Conservation (phyloP, 805 yeast species). For the Candida qinlingensis region DNA sequence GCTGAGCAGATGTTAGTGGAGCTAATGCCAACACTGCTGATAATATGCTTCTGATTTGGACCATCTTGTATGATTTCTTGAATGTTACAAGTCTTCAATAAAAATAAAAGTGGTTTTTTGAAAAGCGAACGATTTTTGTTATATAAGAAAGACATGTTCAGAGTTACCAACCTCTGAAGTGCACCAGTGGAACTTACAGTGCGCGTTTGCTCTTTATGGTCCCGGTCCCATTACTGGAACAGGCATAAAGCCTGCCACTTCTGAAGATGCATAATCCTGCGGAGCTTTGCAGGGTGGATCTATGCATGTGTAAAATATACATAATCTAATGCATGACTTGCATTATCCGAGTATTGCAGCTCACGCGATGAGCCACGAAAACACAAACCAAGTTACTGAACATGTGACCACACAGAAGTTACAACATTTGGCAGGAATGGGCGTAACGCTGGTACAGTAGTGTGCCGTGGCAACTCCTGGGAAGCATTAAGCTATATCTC, state of each 20-base stretch:
- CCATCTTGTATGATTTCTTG: slow-evolving; percentile 1
- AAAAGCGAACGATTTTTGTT: not conserved
- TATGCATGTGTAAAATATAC: not conserved
- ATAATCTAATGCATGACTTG: not conserved
- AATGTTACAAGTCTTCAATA: no score
- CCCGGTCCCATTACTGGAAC: not conserved
- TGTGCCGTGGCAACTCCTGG: no score
- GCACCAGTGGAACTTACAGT: not conserved
- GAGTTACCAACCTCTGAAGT: no score
- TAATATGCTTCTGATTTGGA: slow-evolving; percentile 2
- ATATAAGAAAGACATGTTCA: not conserved
- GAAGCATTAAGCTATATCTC: no score
- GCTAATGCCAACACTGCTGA: slow-evolving; percentile 5
- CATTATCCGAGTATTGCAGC: not conserved
- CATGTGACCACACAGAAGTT: not conserved
- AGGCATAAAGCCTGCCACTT: not conserved
- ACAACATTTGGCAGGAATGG: no score
- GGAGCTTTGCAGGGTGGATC: not conserved
- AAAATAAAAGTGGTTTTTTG: not conserved
- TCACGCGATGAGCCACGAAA: not conserved
- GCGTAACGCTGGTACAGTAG: no score
- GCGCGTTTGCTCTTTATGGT: not conserved
- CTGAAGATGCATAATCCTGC: not conserved
- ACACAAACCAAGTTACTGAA: not conserved
- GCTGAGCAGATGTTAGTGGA: slow-evolving; percentile 19